These are phyloP conservation scores for Neurospora sp. DNA, from an alignment of 495 filamentous ascomycete species.

Conservation along the genomic window DNA sequence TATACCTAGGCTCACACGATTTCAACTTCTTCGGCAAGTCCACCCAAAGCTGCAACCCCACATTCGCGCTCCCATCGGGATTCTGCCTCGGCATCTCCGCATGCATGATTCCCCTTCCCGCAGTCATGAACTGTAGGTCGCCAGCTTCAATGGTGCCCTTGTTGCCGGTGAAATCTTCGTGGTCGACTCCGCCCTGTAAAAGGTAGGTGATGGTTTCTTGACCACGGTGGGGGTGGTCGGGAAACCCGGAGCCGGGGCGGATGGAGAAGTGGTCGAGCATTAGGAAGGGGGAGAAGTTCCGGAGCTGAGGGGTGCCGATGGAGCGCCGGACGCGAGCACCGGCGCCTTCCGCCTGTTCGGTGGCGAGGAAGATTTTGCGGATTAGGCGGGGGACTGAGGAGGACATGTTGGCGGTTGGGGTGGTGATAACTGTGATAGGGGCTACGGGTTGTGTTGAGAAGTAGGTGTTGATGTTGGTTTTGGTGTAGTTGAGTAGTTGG, in stretches of 20 bases:
- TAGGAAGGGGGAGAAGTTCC: slow-evolving; percentile 86
- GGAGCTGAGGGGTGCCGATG: slow-evolving; percentile 73
- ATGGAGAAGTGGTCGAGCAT: slow-evolving; percentile 95
- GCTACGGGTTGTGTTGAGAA: background rate
- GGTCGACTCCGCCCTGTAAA: slow-evolving; percentile 72
- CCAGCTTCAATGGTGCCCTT: slow-evolving; percentile 74
- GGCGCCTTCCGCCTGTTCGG: slow-evolving; percentile 81
- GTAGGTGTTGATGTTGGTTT: background rate
- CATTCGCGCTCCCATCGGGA: slow-evolving; percentile 61
- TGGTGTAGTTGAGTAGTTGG: background rate
- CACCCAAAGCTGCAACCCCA: slow-evolving; percentile 92
- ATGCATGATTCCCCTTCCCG: slow-evolving; percentile 85
- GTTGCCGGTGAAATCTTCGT: slow-evolving; percentile 92
- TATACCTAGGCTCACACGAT: slow-evolving; percentile 80
- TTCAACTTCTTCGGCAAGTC: slow-evolving; percentile 78
- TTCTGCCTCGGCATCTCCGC: slow-evolving; percentile 91
- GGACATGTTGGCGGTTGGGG: slow-evolving; percentile 42
- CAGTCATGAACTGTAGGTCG: slow-evolving; percentile 96
- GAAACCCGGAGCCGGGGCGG: slow-evolving; percentile 59
- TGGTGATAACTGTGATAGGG: too few species aligned
- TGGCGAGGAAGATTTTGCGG: slow-evolving; percentile 68
- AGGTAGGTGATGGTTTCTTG: slow-evolving; percentile 88
- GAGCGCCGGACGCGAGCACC: slow-evolving; percentile 82
- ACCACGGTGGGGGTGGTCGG: slow-evolving; percentile 32
- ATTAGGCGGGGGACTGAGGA: slow-evolving; percentile 53